Percentiles rank a stretch among this genome's conserved stretches.
phyloP scores from a whole-genome alignment of 441 rosid genomes.

The Corymbia calophylla region DNA sequence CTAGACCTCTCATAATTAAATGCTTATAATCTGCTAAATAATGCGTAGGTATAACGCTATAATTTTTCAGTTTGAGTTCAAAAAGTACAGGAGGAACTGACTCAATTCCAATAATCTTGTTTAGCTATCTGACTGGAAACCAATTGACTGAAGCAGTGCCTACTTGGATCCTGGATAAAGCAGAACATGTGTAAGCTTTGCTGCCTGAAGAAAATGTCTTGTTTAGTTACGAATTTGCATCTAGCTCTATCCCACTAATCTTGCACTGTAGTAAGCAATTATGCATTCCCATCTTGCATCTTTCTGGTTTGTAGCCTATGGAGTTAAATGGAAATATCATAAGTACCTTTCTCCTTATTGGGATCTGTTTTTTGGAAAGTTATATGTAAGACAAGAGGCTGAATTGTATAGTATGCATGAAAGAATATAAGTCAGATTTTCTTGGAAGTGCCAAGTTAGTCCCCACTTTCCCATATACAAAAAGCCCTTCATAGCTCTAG shows the following conservation, averaged over 20 bases:
- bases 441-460: background rate
- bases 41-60: background rate
- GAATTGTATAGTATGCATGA: background rate
- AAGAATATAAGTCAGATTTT: background rate
- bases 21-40: background rate
- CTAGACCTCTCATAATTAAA: background rate
- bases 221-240: background rate
- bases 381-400: background rate
- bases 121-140: background rate
- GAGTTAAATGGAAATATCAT: background rate
- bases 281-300: background rate
- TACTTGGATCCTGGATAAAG: background rate
- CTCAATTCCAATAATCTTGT: background rate
- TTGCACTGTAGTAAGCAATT: background rate
- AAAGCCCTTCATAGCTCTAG: background rate
- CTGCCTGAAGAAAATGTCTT: background rate
- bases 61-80: background rate
- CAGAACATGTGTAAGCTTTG: background rate
- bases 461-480: background rate
- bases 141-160: background rate
- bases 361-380: background rate
- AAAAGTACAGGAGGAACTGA: background rate
- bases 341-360: background rate
- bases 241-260: background rate
- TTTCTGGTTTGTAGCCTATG: background rate